Base-by-base conservation (phyloP, 495 filamentous ascomycete genomes). In the Extremus antarcticus region DNA sequence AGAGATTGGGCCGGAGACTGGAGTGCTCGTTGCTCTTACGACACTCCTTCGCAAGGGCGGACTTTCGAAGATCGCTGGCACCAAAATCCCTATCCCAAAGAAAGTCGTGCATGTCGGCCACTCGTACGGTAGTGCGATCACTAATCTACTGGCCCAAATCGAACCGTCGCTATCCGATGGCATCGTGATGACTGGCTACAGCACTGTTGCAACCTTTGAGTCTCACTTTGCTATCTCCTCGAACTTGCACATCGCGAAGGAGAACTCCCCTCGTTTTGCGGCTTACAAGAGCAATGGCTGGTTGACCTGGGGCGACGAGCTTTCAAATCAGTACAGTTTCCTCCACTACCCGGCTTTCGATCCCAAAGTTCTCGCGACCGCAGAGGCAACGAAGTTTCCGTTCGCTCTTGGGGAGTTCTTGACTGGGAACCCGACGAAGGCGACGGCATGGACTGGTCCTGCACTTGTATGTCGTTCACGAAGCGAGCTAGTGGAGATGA, bases 91-190 rank as follows among this genome's bases (percentile, higher is more conserved):
- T 13, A 39, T 49, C 17, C 58, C 58, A 15, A 43, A n/a, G n/a
- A 58, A 58, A 40, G 46, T 64, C 45, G 50, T 54, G 11, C 61
- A 61, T 24, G 54, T 61, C 51, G 59, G 59, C 24, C 59, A 62
- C 51, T 50, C 41, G 25, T 62, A 24, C 50, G 59, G 59, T 15
- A 53, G 43, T 23, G 22, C 54, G 8, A 41, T 63, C 32, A 50
- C 53, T 24, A 47, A 51, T 25, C 61, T 54, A 19, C 47, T 67
- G 50, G 61, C 66, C 25, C 57, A 59, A 17, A 55, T 29, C 3
- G 60, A 64, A 43, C 55, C 56, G 24, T 25, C 29, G 13, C 59
- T 68, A 13, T 40, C 41, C 47, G 57, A 63, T 38, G 48, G 47
- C 16, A 50, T 63, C 25, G 57, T 63, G 7, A 39, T 58, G 17